phyloP scores from a whole-genome alignment of 2,329 filamentous ascomycete species.

The Colletotrichum theobromicola region DNA sequence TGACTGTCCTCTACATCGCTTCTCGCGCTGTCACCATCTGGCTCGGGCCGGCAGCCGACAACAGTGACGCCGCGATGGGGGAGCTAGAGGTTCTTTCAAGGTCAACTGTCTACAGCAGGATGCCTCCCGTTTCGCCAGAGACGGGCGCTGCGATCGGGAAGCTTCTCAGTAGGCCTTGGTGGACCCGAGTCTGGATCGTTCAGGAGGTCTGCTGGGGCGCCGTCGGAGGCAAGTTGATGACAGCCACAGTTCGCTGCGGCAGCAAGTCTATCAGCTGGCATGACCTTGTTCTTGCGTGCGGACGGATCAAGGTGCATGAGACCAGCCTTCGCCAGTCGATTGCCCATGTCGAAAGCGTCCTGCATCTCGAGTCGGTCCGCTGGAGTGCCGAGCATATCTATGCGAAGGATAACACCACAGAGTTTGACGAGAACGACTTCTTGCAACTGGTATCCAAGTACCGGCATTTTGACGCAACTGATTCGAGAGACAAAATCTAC shows the following conservation, averaged over 20 bases:
- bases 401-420: background rate
- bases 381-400: background rate
- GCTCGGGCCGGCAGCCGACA: constrained; percentile 24
- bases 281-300: background rate
- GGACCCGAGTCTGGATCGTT: background rate
- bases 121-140: background rate
- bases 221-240: background rate
- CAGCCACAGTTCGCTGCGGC: background rate
- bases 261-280: background rate
- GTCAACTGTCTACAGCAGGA: background rate
- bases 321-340: background rate
- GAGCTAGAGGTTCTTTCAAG: background rate
- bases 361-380: background rate
- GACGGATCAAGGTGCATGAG: background rate
- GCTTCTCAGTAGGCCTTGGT: background rate
- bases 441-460: background rate
- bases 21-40: constrained; percentile 25
- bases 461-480: constrained; percentile 11
- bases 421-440: background rate
- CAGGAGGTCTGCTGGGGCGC: background rate
- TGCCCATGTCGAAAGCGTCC: background rate
- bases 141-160: background rate
- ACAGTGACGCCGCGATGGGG: background rate
- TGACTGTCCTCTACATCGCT: background rate
- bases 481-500: constrained; percentile 24